A percentile compares a stretch with the other conserved stretches of the same genome.
Evolutionary conservation across 352 stramenopile species (phyloP).

Genomic region (Phytopythium litorale): DNA sequence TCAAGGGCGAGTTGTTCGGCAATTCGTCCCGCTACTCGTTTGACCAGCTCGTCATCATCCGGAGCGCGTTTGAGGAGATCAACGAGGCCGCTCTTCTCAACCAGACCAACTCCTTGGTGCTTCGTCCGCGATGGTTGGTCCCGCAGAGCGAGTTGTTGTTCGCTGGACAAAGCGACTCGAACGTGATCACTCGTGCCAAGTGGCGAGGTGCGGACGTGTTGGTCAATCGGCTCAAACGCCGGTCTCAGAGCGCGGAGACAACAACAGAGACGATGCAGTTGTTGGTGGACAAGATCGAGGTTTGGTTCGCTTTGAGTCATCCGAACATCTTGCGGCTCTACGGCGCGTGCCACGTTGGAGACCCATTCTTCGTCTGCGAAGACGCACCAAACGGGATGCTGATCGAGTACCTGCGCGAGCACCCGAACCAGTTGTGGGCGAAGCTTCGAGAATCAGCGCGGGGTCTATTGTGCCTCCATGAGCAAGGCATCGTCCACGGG

Average conservation of each 20-base stretch:
- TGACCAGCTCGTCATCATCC: conserved; percentile 4
- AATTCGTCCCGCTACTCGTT: not conserved
- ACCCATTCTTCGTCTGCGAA: conserved; percentile 4
- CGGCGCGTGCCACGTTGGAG: conserved; percentile 13
- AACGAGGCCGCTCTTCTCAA: not conserved
- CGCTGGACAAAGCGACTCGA: not conserved
- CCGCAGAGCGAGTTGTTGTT: not conserved
- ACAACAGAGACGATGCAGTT: conserved; percentile 13
- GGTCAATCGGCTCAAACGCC: not conserved
- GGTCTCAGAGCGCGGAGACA: not conserved
- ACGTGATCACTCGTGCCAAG: not conserved
- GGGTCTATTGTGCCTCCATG: not conserved
- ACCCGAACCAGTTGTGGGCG: not conserved
- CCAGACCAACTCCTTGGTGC: not conserved
- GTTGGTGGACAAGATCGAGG: conserved; percentile 18
- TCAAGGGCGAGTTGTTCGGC: not conserved
- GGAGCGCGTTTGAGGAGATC: conserved; percentile 1
- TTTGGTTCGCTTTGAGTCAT: conserved; percentile 30
- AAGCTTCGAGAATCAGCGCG: not conserved
- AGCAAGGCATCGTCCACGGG: not conserved
- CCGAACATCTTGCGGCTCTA: conserved; percentile 31
- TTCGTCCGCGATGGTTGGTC: conserved; percentile 1
- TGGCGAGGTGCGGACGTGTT: not conserved
- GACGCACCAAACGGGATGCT: not conserved
- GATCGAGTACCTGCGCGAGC: not conserved